These are phyloP conservation scores for Saturnispora mendoncae DNA, from an alignment of 805 yeast genomes.

Conservation along the genomic window DNA sequence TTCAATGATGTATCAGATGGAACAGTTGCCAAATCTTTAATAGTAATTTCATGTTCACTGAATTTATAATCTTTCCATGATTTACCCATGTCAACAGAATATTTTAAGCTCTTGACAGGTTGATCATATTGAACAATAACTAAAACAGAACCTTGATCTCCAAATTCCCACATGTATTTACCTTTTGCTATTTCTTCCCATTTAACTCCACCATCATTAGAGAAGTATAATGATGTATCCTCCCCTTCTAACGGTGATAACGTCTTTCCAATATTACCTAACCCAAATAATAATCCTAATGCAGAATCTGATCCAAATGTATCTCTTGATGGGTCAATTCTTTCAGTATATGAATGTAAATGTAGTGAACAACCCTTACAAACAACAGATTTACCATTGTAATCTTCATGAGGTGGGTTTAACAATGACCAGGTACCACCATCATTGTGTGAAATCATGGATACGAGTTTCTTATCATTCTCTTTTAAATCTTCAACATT, in stretches of 20 bases:
- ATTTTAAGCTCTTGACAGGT: slow-evolving; percentile 48
- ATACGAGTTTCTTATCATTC: slow-evolving; percentile 48
- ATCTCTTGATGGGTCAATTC: slow-evolving; percentile 66
- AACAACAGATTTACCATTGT: slow-evolving; percentile 46
- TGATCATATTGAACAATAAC: slow-evolving; percentile 56
- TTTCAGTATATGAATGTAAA: slow-evolving; percentile 84
- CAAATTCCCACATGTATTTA: slow-evolving; percentile 85
- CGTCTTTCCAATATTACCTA: slow-evolving; percentile 79
- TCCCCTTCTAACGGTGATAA: slow-evolving; percentile 36
- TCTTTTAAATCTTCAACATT: slow-evolving; percentile 38
- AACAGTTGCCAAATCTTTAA: slow-evolving; percentile 75
- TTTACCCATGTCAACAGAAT: slow-evolving; percentile 72
- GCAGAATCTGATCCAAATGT: slow-evolving; percentile 86
- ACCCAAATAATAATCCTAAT: slow-evolving; percentile 77
- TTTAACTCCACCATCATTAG: slow-evolving; percentile 84
- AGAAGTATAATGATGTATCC: slow-evolving; percentile 57
- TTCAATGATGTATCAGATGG: slow-evolving; percentile 85
- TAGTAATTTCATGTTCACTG: slow-evolving; percentile 42
- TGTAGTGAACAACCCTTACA: slow-evolving; percentile 67
- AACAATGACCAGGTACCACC: slow-evolving; percentile 81
- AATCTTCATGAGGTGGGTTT: slow-evolving; percentile 59
- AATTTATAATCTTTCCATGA: slow-evolving; percentile 67
- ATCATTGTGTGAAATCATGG: slow-evolving; percentile 79
- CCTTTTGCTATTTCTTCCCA: slow-evolving; percentile 79
- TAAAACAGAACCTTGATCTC: slow-evolving; percentile 86